Conservation (phyloP, 2,329 filamentous ascomycete species). For the Cryphonectria nitschkei region DNA sequence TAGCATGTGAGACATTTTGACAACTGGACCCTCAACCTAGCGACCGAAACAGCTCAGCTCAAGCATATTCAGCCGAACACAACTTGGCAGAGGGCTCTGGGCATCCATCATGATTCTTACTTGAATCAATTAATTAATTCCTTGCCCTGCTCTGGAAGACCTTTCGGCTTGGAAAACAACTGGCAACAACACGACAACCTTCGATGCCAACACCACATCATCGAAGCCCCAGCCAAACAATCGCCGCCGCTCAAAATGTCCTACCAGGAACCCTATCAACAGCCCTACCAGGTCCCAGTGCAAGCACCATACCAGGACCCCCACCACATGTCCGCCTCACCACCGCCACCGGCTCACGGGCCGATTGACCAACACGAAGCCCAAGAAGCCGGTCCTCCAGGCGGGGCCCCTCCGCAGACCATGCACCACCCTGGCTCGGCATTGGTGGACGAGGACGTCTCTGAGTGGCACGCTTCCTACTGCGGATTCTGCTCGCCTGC, state of each 20-base stretch:
- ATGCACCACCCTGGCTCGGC: neutral
- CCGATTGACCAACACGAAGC: conserved; percentile 41
- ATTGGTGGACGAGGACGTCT: neutral
- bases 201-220: too few species aligned
- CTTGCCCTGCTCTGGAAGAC: neutral
- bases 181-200: neutral
- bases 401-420: neutral
- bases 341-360: conserved; percentile 30
- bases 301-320: conserved; percentile 13
- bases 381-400: neutral
- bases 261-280: neutral
- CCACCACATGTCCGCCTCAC: neutral
- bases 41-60: neutral
- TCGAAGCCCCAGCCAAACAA: neutral
- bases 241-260: neutral
- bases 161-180: neutral
- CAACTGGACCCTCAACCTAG: neutral
- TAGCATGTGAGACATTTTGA: neutral
- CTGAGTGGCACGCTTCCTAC: conserved; percentile 43
- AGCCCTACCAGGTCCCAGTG: conserved; percentile 4
- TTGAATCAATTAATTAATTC: neutral
- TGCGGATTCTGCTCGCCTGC: conserved; percentile 51
- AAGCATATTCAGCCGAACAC: neutral
- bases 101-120: neutral
- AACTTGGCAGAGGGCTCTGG: neutral